Base-by-base conservation (phyloP, 768 basidiomycete genomes). In the Cubamyces lactineus region DNA sequence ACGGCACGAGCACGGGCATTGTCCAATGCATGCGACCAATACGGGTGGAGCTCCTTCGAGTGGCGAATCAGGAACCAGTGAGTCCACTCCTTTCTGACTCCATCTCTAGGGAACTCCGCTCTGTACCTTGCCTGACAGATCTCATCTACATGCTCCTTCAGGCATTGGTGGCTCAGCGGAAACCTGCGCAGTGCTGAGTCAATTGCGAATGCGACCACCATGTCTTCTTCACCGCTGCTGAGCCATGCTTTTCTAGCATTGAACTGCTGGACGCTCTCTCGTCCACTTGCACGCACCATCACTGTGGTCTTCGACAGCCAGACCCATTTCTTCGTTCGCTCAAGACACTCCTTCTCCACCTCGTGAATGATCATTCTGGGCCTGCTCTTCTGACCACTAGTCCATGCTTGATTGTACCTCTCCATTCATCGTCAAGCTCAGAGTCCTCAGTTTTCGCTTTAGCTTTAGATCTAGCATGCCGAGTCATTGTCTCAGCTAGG, bases 61-160 rank as follows among this genome's bases (percentile, higher is more conserved):
- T 81, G 71, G 55, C 70, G 68, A 42, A 63, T 57, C 4, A 73
- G 49, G 40, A 75, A 76, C 9, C 63, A 50, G 19, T 70, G 40
- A 3, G 75, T 74, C 78, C 77, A 80, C 16, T 76, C 70, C 24
- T 70, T 69, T 1, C 79, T 77, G 40, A 79, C 72, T 39, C 77
- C 52, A 43, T 7, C 16, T 53, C 28, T 39, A 16, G 45, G 68
- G 52, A 64, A 57, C 26, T 46, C 48, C 13, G 16, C 11, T 6
- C 64, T 57, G 62, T 41, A 41, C 17, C 47, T 38, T 15, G 51
- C 57, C 15, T 40, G 41, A n/a, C 59, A 47, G 19, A 69, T 63
- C n/a, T 30, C 42, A 61, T 80, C 70, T 30, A 74, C 76, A 65
- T 73, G 66, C 59, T 77, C 75, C 53, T 73, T 72, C 3, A 81